Base-by-base conservation (phyloP, 2,329 filamentous ascomycete genomes). In the Venturia asperata region DNA sequence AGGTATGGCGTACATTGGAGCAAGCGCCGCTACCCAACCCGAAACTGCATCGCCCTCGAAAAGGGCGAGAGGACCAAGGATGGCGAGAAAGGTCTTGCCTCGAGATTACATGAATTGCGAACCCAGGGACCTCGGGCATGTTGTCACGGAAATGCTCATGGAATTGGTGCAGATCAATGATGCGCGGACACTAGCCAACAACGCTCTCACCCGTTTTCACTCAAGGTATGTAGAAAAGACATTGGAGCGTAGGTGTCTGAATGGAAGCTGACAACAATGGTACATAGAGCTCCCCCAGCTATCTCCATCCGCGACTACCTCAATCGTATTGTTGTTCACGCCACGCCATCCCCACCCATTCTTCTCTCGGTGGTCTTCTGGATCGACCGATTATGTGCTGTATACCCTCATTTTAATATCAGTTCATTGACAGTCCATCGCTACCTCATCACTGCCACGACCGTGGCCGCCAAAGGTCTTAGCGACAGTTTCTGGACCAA, bases 301-400 rank as follows among this genome's bases (percentile, higher is more conserved):
- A 99, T 99, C 67, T 96, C 92, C 34, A 93, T 99, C 41, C 83
- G 88, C 67, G 94, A 99, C 75, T 99, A 99, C 74, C 83, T 99
- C 43, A 90, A 94, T 72, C 88, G 94, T 68, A 82, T 99, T 66
- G 94, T 95, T 30, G 91, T 92, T 66, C 94, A 99, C 74, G 94
- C 94, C 34, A 97, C 93, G 0, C 82, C 99, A 3, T 92, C 91
- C 7, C 92, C 94, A 15, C 93, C 94, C 0, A 88, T 99, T 62
- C 82, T 99, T n/a, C 85, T 99, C 43, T 94, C 92, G 70, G 97
- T 99, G 91, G 94, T 99, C 66, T 99, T 95, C 74, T 99, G 97
- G 73, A 97, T 99, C 72, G 94, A 99, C 77, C 88, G 92, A 41
- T 83, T 99, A 27, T 99, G 93, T 76, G 88, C 90, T 13, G 81